Base-by-base conservation (phyloP, 176 grass and related monocot genomes). In the Urochloa ruziziensis region DNA sequence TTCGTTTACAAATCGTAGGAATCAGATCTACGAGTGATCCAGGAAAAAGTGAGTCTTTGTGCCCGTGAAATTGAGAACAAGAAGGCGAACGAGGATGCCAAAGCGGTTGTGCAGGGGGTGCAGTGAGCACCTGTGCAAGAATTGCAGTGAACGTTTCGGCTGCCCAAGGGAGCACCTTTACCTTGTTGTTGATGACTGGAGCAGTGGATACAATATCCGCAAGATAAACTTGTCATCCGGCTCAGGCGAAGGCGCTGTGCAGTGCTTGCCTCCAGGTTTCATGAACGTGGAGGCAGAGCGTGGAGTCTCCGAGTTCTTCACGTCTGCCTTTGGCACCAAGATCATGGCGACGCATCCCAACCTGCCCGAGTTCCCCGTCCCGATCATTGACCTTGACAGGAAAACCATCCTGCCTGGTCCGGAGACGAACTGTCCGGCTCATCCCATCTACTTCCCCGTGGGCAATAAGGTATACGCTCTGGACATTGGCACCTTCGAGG, bases 361-460 rank as follows among this genome's bases (percentile, higher is more conserved):
- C 27, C 0, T 14, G 6, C 0, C 0, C 30, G 27, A 7, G 2
- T 30, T 17, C 4, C 25, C 4, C 4, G 10, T 61, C 27, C 59
- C 3, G 24, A 4, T 30, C 4, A 30, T 62, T 10, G 4, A 62
- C 27, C 25, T 62, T 13, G 0, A 16, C 13, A 28, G 16, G 11
- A 11, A 0, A 27, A 5, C 10, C 11, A 2, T 15, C 27, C 15
- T 14, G 23, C 24, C 0, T 29, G 59, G 12, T 28, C 25, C 12
- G 28, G 0, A 10, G 12, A 9, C 5, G 0, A 6, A 2, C 27
- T 2, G 4, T 12, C 24, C 14, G 4, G 0, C 11, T 10, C 1
- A 10, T 9, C 59, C 59, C 15, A 30, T 30, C 27, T 30, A 30
- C 27, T 6, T 62, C 59, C 59, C 59, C 5, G 13, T 30, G 0